These are phyloP conservation scores for Aspergillus pseudonomiae DNA, from an alignment of 2,329 filamentous ascomycete genomes.

Conservation along the genomic window DNA sequence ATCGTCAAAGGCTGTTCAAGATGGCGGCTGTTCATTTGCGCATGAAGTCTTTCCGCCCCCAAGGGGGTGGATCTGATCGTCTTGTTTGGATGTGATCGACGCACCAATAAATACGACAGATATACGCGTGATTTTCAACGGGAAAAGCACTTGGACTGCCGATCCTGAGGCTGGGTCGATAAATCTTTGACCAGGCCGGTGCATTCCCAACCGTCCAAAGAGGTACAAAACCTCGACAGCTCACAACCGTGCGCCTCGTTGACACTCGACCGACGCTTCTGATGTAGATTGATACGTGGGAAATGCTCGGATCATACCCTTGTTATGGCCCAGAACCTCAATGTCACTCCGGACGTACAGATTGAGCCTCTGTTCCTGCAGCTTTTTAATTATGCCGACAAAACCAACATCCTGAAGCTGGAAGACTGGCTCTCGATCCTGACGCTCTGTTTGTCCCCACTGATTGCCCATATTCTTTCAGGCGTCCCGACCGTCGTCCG, in stretches of 20 bases:
- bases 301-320: not conserved
- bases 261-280: not conserved
- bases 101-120: not conserved
- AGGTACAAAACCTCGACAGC: too few relatives aligned
- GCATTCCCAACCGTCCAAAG: not conserved
- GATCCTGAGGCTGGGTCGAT: not conserved
- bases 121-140: not conserved
- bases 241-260: not conserved
- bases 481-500: conserved; percentile 9
- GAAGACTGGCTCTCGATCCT: conserved; percentile 10
- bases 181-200: not conserved
- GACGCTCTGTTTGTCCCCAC: conserved; percentile 8
- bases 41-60: not conserved
- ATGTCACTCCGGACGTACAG: not conserved
- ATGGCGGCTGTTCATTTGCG: not conserved
- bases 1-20: too few relatives aligned
- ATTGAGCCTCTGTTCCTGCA: not conserved
- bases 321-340: not conserved
- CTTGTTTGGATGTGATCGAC: not conserved
- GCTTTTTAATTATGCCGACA: conserved; percentile 8
- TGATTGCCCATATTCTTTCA: conserved; percentile 8
- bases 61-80: not conserved
- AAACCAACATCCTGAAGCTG: not conserved
- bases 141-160: not conserved
- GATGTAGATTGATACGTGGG: not conserved